phyloP scores from a whole-genome alignment of 23 red algal species.

The Cyanidiococcus yangmingshanensis region DNA sequence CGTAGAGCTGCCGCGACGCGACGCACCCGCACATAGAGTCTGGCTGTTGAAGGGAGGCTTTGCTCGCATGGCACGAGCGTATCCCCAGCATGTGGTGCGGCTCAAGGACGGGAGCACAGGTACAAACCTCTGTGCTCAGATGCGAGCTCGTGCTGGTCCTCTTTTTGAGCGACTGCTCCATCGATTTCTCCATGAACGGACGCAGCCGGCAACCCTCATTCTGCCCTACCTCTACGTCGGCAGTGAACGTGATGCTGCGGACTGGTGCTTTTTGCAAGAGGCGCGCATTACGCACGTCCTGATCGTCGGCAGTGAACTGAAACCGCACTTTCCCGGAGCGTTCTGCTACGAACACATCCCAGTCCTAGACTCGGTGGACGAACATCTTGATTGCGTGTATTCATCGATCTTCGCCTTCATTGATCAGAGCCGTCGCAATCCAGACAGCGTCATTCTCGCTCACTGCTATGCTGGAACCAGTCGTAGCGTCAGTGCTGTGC shows the following conservation, averaged over 20 bases:
- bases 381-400: not conserved
- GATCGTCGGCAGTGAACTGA: slow-evolving; percentile 23
- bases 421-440: slow-evolving; percentile 9
- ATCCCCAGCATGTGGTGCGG: not conserved
- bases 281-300: slow-evolving; percentile 21
- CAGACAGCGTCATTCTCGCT: slow-evolving; percentile 11
- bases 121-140: not conserved
- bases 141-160: not conserved
- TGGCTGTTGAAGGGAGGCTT: slow-evolving; percentile 18
- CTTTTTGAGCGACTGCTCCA: slow-evolving; percentile 11
- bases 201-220: not conserved
- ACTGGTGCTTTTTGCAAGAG: slow-evolving; percentile 15
- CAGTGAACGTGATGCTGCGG: slow-evolving; percentile 22
- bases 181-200: not conserved
- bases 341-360: slow-evolving; percentile 24
- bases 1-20: not conserved
- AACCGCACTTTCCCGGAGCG: slow-evolving; percentile 20
- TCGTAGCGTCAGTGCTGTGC: slow-evolving; percentile 18
- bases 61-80: not conserved
- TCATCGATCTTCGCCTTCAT: slow-evolving; percentile 4
- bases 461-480: slow-evolving; percentile 26
- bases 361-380: slow-evolving; percentile 12
- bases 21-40: not conserved
- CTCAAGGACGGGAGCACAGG: not conserved
- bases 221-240: slow-evolving; percentile 27